Evolutionary conservation across 441 rosid species (phyloP), one percentile per base, ranked within the genome.

Genomic region (Gossypium davidsonii): DNA sequence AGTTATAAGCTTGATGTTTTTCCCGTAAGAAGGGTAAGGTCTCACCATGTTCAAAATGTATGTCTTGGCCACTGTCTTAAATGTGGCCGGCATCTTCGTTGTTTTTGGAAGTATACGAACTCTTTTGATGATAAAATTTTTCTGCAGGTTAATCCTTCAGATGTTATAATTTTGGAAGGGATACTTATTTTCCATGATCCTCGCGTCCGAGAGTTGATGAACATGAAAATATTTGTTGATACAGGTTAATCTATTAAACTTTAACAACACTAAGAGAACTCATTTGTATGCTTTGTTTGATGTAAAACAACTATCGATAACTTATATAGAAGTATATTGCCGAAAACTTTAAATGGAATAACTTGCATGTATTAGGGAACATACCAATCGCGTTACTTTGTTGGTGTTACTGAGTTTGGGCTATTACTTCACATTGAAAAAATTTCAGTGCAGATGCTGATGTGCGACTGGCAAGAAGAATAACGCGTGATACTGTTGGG

Each of bases 151-250:
- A 95, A 95, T 84, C 97, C 98, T 63, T 86, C 95, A 4, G 98
- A 95, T 84, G 99, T 95, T 72, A 95, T 95, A 74, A 86, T 95
- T 78, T 85, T 95, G 82, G 99, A 92, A 86, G 99, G 99, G 73
- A 95, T 95, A 82, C 97, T 95, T 63, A 72, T 89, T 73, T 93
- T 95, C 81, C 99, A 95, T 78, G 99, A 95, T 81, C 88, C 93
- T 53, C 90, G 91, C 56, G 91, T 95, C 58, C 85, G 97, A 59
- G 94, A 84, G 66, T 70, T 95, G 92, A 93, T 93, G 99, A 93
- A 91, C 88, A 93, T 95, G 98, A 95, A 95, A 86, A 90, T 95
- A 83, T 93, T 95, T 86, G 99, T 95, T 74, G 97, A 94, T 88
- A 88, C 96, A 89, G 99, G 99, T 95, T 73, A 58, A 72, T 74